A percentile compares a stretch with the other conserved stretches of the same genome.
phyloP scores from a whole-genome alignment of 176 grass and related monocot species.

The Eleusine indica region DNA sequence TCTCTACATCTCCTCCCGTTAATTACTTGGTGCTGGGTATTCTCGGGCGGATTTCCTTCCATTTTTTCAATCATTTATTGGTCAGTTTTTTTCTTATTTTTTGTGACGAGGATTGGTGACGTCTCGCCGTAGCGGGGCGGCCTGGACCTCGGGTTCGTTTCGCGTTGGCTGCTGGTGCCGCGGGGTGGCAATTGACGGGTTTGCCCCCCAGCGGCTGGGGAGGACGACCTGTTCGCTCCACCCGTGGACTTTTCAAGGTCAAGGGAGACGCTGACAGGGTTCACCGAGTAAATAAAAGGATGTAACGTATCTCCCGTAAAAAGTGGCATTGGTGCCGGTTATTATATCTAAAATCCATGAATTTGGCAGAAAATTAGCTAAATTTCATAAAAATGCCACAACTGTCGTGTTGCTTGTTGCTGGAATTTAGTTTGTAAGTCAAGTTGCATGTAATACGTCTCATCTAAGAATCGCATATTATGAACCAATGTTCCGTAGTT shows the following conservation, averaged over 20 bases:
- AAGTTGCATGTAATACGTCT: not conserved
- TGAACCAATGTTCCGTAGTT: no score
- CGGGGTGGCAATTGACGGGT: constrained; percentile 15
- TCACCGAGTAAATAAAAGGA: not conserved
- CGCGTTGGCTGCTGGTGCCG: not conserved
- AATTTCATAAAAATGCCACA: not conserved
- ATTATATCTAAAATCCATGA: not conserved
- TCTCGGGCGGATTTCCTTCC: constrained; percentile 2
- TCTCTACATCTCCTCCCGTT: constrained; percentile 39
- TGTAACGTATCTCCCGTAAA: not conserved
- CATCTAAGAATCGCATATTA: no score
- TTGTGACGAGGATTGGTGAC: constrained; percentile 50
- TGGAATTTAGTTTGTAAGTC: not conserved
- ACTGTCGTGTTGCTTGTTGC: not conserved
- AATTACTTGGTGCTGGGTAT: constrained; percentile 13
- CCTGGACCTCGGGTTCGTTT: not conserved
- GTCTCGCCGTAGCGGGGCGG: constrained; percentile 21
- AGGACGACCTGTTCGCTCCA: not conserved
- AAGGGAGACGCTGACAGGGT: not conserved
- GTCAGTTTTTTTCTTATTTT: constrained; percentile 30
- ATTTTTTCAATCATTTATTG: not conserved
- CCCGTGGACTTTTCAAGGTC: constrained; percentile 34
- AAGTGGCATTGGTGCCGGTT: not conserved
- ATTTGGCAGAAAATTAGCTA: not conserved
- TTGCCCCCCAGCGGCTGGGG: not conserved